Percentiles rank a stretch among this genome's conserved stretches.
These are phyloP conservation scores for Coniochaeta prunicola DNA, from an alignment of 2,329 filamentous ascomycete species.

Conservation along the genomic window DNA sequence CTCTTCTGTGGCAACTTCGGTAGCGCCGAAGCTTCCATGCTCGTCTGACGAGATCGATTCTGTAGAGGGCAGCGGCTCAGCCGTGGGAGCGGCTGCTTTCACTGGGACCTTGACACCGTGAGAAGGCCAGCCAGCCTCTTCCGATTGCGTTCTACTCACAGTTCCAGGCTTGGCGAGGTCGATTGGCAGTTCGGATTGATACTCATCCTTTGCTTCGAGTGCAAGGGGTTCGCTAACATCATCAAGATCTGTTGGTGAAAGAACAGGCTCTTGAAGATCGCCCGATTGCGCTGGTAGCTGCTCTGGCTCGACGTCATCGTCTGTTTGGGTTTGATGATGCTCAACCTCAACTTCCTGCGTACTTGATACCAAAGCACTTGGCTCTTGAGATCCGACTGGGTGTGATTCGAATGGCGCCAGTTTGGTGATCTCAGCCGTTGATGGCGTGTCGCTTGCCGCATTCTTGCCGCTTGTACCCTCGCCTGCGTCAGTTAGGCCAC, in stretches of 20 bases:
- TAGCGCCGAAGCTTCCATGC: background rate
- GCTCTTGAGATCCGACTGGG: background rate
- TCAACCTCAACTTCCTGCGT: background rate
- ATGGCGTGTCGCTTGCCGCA: background rate
- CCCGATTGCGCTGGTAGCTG: background rate
- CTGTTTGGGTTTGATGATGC: background rate
- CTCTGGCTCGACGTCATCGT: background rate
- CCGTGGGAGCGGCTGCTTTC: background rate
- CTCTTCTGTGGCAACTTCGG: background rate
- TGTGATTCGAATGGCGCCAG: background rate
- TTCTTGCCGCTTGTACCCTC: background rate
- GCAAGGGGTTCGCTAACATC: background rate
- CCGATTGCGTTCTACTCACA: background rate
- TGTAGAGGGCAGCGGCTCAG: background rate
- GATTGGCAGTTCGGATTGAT: background rate
- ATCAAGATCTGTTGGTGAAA: conserved; percentile 1
- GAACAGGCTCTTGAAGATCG: conserved; percentile 1
- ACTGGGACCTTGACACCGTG: background rate
- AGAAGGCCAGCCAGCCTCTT: background rate
- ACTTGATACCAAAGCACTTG: background rate
- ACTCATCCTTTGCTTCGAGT: background rate
- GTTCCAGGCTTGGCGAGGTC: background rate
- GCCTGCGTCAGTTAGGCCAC: background rate
- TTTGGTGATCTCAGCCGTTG: background rate
- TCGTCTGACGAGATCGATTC: background rate